Base-by-base conservation (phyloP, 768 basidiomycete genomes). In the Strobilomyces echinocephalus region DNA sequence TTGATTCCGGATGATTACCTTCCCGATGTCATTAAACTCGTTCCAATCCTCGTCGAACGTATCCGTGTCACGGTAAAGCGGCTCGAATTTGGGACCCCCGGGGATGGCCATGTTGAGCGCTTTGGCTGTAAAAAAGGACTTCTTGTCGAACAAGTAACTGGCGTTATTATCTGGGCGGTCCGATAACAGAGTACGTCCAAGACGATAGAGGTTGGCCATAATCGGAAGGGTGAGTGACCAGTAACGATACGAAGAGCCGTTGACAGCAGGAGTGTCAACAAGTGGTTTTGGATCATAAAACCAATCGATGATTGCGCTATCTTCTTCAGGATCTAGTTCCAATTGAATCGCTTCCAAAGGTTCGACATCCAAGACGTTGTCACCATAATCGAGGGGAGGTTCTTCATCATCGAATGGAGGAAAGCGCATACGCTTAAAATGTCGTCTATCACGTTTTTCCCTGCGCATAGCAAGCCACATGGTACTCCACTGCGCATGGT, bases 401-500 rank as follows among this genome's bases (percentile, higher is more conserved):
- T 99, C 97, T 73, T 99, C 95, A 66, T 98, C 97, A 67, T 99
- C 97, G 67, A 98, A 99, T 0, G 95, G 97, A 21, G 97, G 97
- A 75, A 98, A 99, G 21, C 95, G 85, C 94, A 99, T 97, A 43
- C 97, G 91, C 77, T 99, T 99, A 78, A 99, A 99, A 72, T 99
- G 97, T 54, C 95, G 78, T 68, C 97, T 89, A 69, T 99, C 97
- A 53, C 97, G 83, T 77, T 99, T 99, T 75, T 99, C 97, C 56
- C 97, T 78, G 55, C 97, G 81, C 97, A 99, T 99, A 11, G 97
- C 95, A 43, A 99, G 77, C 97, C 97, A 99, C 97, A 99, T 99
- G 6, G 91, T 90, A 67, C 92, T 95, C 97, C 97, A 99, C 65
- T 98, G 97, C 1, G 97, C 93, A 69, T 99, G 97, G 72, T 97